These are phyloP conservation scores for Colletotrichum brevisporum DNA, from an alignment of 2,329 filamentous ascomycete species.

Conservation along the genomic window DNA sequence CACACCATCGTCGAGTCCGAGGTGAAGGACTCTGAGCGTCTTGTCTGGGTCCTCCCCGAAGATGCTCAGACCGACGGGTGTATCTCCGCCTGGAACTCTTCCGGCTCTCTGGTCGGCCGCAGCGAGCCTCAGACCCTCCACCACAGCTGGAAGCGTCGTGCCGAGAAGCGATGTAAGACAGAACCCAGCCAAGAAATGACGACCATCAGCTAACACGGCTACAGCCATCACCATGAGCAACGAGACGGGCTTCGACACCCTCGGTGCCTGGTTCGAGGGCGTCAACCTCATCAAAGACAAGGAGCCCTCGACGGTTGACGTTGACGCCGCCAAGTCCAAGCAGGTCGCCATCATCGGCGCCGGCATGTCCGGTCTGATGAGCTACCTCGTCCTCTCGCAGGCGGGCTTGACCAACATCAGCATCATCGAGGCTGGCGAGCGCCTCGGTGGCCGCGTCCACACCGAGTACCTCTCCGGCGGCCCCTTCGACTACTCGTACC, in stretches of 20 bases:
- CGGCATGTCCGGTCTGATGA: conserved; percentile 77
- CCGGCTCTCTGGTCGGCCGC: conserved; percentile 51
- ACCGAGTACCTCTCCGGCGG: conserved; percentile 73
- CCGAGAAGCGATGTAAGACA: conserved; percentile 37
- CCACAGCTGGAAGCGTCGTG: conserved; percentile 45
- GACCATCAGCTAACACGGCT: conserved; percentile 43
- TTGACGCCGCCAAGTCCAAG: conserved; percentile 68
- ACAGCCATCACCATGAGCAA: conserved; percentile 63
- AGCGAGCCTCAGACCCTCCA: conserved; percentile 51
- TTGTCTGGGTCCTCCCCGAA: conserved; percentile 45
- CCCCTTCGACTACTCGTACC: conserved; percentile 75
- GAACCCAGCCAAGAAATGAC: conserved; percentile 11
- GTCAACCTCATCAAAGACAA: conserved; percentile 71
- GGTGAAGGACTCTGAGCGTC: conserved; percentile 41
- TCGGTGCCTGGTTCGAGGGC: conserved; percentile 76
- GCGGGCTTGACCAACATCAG: conserved; percentile 72
- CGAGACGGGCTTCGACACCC: conserved; percentile 60
- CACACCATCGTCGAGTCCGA: conserved; percentile 42
- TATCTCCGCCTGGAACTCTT: conserved; percentile 55
- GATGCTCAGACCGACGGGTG: conserved; percentile 50
- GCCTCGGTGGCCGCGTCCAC: conserved; percentile 75
- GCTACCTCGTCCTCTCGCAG: conserved; percentile 63
- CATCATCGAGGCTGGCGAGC: conserved; percentile 72
- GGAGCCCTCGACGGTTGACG: conserved; percentile 66
- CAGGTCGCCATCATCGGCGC: conserved; percentile 75